phyloP scores from a whole-genome alignment of 78 protist species.

The Mantamonas sphyraenae region DNA sequence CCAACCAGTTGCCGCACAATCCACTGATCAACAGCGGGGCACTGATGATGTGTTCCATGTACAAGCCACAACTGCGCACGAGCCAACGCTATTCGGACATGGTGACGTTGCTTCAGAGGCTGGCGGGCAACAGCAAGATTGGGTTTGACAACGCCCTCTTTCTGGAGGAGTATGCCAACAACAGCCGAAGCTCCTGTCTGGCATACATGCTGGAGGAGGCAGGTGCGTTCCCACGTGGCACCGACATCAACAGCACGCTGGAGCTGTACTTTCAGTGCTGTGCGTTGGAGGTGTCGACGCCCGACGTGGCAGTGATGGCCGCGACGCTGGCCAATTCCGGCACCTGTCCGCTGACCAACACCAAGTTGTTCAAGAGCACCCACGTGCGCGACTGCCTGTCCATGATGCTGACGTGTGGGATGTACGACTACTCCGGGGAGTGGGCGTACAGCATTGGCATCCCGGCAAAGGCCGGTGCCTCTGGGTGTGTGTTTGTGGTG shows the following conservation, averaged over 20 bases:
- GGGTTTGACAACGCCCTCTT: slow-evolving; percentile 9
- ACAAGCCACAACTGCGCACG: background rate
- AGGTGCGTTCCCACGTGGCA: slow-evolving; percentile 6
- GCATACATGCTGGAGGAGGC: slow-evolving; percentile 7
- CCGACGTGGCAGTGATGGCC: slow-evolving; percentile 3
- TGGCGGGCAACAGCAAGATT: background rate
- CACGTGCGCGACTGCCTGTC: background rate
- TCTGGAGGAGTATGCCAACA: background rate
- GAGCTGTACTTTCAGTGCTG: slow-evolving; percentile 8
- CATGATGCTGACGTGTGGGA: slow-evolving; percentile 19
- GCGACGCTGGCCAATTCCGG: slow-evolving; percentile 42
- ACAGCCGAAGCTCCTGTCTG: background rate
- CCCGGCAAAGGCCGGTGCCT: slow-evolving; percentile 23
- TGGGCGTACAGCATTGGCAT: slow-evolving; percentile 26
- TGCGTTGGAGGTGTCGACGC: background rate
- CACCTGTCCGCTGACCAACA: slow-evolving; percentile 17
- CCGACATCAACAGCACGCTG: background rate
- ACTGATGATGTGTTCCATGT: background rate
- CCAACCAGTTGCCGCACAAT: slow-evolving; percentile 1
- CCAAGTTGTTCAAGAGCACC: background rate
- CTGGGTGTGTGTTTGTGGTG: slow-evolving; percentile 14
- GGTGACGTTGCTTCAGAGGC: background rate
- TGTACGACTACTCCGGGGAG: slow-evolving; percentile 38
- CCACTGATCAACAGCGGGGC: slow-evolving; percentile 26
- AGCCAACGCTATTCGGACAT: background rate